Percentiles rank a stretch among this genome's conserved stretches.
These are phyloP conservation scores for Beta lomatogona DNA, from an alignment of 179 eudicot species.

Conservation along the genomic window DNA sequence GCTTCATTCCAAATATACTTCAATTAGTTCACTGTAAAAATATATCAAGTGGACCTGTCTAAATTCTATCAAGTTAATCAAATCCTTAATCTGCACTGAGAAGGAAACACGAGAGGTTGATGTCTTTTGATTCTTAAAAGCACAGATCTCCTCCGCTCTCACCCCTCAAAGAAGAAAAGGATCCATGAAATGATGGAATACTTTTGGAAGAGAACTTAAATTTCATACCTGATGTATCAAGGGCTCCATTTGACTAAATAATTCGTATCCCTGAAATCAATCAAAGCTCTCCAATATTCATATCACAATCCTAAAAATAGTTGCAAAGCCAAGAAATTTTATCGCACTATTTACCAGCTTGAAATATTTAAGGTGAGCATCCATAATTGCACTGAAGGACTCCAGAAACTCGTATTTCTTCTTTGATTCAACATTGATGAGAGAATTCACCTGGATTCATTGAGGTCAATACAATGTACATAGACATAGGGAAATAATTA, in stretches of 20 bases:
- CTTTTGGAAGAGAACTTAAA: background rate
- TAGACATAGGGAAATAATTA: background rate
- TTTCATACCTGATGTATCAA: constrained; percentile 84
- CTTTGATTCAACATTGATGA: constrained; percentile 83
- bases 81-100: background rate
- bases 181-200: background rate
- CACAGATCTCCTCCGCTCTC: background rate
- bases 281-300: constrained; percentile 22
- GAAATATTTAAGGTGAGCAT: constrained; percentile 94
- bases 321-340: constrained; percentile 1
- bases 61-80: background rate
- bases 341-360: constrained; percentile 60
- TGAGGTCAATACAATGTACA: constrained; percentile 20
- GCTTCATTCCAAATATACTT: too few relatives aligned
- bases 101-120: background rate
- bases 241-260: constrained; percentile 89
- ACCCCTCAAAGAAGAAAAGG: background rate
- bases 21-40: background rate
- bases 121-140: background rate
- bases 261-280: constrained; percentile 76
- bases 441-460: constrained; percentile 80
- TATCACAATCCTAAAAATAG: constrained; percentile 8
- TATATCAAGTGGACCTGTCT: background rate
- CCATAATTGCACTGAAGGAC: constrained; percentile 95
- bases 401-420: constrained; percentile 93